Evolutionary conservation across 2,329 filamentous ascomycete genomes (phyloP), one percentile per base, ranked within the genome.

Genomic region (Diaporthe australafricana): DNA sequence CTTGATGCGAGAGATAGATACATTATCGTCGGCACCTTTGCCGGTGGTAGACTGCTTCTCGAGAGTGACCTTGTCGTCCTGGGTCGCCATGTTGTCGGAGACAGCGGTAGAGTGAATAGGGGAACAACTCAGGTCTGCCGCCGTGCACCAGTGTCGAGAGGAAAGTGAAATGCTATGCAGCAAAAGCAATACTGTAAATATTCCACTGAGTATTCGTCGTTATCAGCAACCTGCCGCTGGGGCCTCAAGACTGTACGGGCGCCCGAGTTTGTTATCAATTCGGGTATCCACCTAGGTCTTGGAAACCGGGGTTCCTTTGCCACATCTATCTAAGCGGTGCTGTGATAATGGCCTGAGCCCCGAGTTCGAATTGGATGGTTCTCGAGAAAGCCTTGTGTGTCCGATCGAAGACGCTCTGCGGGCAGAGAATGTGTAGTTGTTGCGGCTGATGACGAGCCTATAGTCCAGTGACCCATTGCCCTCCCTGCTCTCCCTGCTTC

Each of bases 1-100:
- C 40, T 66, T 72, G 57, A 52, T 30, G 17, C 57, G 66, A 11
- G 72, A 73, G 27, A 73, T 62, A 35, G 72, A 73, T 17, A 73
- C 65, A 67, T 70, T 56, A 45, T 72, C 70, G 16, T 66, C 63
- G 11, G 45, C 57, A 48, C 40, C 35, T 32, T 73, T 71, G 14
- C 47, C 53, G 17, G 17, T 25, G 74, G 27, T 60, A 1, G 48
- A 11, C 22, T 32, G 42, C 70, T 73, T 72, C 45, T 73, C 72
- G 45, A 60, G 65, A 5, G 42, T 47, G 12, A 40, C 32, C 14
- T 66, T 56, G 32, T 68, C 57, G 27, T 72, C 53, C 38, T 38
- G 40, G 5, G 66, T 47, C 20, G 65, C 52, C 72, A 73, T 73
- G 9, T 3, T 70, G 40, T 16, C 25, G 9, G 30, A 30, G 9